These are phyloP conservation scores for Henckelia pumila DNA, from an alignment of 257 asterid species.

Conservation along the genomic window DNA sequence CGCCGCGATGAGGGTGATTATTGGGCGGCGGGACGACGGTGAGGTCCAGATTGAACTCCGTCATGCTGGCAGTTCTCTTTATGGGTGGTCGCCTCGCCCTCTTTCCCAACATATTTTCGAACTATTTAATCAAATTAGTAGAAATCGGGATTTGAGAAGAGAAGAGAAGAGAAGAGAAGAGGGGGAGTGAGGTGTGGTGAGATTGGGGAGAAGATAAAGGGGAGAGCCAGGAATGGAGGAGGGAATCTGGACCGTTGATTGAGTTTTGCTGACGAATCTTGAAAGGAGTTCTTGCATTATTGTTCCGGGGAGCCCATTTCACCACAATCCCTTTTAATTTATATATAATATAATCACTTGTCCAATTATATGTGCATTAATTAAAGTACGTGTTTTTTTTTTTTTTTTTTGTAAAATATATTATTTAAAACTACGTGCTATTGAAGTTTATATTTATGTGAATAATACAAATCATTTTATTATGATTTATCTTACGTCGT, in stretches of 20 bases:
- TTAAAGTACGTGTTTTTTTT: no score
- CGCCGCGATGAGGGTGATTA: constrained; percentile 31
- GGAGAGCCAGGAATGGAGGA: constrained; percentile 54
- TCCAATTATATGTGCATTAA: no score
- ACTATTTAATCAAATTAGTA: neutral
- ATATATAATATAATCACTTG: neutral
- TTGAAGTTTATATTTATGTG: no score
- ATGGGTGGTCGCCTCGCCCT: constrained; percentile 61
- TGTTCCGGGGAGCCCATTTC: constrained; percentile 40
- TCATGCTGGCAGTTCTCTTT: constrained; percentile 81
- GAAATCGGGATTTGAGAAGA: neutral
- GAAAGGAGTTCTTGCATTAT: constrained; percentile 35
- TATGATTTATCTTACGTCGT: no score
- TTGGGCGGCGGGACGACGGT: constrained; percentile 28
- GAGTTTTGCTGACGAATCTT: constrained; percentile 25
- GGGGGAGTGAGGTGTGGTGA: constrained; percentile 30
- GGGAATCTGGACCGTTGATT: constrained; percentile 54
- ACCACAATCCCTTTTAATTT: constrained; percentile 27
- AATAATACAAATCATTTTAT: no score
- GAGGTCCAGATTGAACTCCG: constrained; percentile 53
- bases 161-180: constrained; percentile 8
- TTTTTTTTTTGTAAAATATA: no score
- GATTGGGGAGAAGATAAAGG: constrained; percentile 50
- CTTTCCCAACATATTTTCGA: constrained; percentile 57
- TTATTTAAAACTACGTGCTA: no score